Evolutionary conservation across 2,329 filamentous ascomycete species (phyloP).

Genomic region (Penicillium thymicola): DNA sequence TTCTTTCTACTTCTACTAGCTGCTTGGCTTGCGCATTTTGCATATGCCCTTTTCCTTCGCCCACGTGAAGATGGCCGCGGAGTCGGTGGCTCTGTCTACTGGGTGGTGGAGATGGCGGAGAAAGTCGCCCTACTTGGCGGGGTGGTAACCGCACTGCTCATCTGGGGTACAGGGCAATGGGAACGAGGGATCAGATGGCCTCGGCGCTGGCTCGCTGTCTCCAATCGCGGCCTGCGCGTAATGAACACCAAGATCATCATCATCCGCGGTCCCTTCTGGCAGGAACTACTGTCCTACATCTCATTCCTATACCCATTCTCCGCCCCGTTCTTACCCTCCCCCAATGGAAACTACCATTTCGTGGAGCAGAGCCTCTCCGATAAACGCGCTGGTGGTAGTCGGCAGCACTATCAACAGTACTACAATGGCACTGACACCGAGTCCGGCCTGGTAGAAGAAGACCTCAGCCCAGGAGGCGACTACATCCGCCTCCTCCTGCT

Average conservation of each 20-base stretch:
- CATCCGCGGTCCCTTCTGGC: constrained; percentile 76
- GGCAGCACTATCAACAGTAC: constrained; percentile 34
- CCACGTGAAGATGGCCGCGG: constrained; percentile 92
- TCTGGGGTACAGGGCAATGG: constrained; percentile 96
- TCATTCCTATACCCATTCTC: constrained; percentile 77
- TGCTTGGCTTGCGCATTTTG: constrained; percentile 79
- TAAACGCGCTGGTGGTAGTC: constrained; percentile 36
- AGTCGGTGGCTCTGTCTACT: constrained; percentile 91
- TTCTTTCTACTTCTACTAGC: constrained; percentile 82
- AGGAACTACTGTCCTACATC: constrained; percentile 68
- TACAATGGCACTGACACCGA: constrained; percentile 61
- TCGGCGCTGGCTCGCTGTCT: constrained; percentile 80
- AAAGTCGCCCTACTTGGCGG: constrained; percentile 91
- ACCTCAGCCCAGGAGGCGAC: constrained; percentile 84
- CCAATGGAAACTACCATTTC: constrained; percentile 70
- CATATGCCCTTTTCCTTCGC: constrained; percentile 88
- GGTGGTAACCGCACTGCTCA: constrained; percentile 76
- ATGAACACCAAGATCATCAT: constrained; percentile 98
- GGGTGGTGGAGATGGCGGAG: constrained; percentile 86
- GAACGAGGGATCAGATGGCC: constrained; percentile 94
- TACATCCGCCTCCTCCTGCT: constrained; percentile 86
- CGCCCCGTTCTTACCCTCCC: constrained; percentile 58
- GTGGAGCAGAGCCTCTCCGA: constrained; percentile 59
- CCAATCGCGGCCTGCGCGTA: constrained; percentile 81
- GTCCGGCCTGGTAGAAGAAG: constrained; percentile 70